These are phyloP conservation scores for Plasmodium billcollinsi DNA, from an alignment of 169 alveolate species.

Conservation along the genomic window DNA sequence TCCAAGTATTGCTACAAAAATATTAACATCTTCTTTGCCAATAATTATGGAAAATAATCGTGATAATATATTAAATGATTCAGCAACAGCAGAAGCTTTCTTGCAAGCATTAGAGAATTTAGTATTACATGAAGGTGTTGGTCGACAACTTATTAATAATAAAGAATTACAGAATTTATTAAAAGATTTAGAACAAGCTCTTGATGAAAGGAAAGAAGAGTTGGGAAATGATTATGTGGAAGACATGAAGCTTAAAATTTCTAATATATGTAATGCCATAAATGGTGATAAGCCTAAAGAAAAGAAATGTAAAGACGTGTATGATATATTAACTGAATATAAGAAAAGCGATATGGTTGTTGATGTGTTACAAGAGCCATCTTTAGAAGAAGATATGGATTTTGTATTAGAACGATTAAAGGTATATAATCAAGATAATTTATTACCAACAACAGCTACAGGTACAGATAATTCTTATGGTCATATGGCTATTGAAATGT, in stretches of 20 bases:
- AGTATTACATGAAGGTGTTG: constrained; percentile 82
- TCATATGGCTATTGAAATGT: constrained; percentile 80
- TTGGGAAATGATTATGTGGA: constrained; percentile 76
- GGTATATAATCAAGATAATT: constrained; percentile 50
- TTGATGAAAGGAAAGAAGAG: constrained; percentile 51
- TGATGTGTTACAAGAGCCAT: constrained; percentile 65
- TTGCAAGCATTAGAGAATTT: constrained; percentile 74
- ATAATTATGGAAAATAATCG: constrained; percentile 62
- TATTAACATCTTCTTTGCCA: constrained; percentile 80
- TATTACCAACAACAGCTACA: constrained; percentile 41
- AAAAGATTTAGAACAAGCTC: constrained; percentile 61
- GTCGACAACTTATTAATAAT: constrained; percentile 79
- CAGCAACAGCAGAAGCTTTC: constrained; percentile 76
- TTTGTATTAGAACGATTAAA: constrained; percentile 52
- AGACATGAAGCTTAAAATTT: constrained; percentile 60
- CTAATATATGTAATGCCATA: constrained; percentile 77
- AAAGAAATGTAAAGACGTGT: constrained; percentile 83
- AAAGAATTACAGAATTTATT: constrained; percentile 75
- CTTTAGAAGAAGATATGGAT: constrained; percentile 64
- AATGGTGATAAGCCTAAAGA: constrained; percentile 84
- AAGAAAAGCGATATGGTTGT: constrained; percentile 59
- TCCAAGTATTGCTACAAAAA: constrained; percentile 73
- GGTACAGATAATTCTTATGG: constrained; percentile 85
- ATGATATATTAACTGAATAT: constrained; percentile 78
- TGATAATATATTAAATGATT: constrained; percentile 68